A percentile compares a stretch with the other conserved stretches of the same genome.
phyloP scores from a whole-genome alignment of 2,329 filamentous ascomycete species.

The Thermoascus crustaceus region DNA sequence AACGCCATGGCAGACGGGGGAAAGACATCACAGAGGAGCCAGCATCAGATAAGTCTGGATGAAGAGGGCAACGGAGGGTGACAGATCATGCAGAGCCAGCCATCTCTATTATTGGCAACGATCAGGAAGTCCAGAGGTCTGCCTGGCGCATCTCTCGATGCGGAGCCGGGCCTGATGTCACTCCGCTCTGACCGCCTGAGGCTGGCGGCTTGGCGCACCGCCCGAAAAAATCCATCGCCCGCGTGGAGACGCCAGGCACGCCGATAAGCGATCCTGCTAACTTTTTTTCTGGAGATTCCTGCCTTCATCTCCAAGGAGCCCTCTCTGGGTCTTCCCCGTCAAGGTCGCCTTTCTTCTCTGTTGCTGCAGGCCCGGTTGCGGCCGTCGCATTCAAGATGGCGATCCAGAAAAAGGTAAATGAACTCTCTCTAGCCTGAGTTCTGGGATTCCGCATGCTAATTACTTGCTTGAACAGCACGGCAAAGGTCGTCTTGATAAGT shows the following conservation, averaged over 20 bases:
- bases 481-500: slow-evolving; percentile 97
- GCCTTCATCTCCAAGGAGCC: background rate
- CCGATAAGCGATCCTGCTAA: background rate
- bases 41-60: background rate
- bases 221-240: background rate
- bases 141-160: background rate
- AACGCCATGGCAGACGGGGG: slow-evolving; percentile 26
- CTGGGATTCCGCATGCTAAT: slow-evolving; percentile 19
- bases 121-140: no score
- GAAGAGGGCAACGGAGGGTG: no score
- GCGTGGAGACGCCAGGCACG: background rate
- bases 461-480: slow-evolving; percentile 56
- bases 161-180: slow-evolving; percentile 4
- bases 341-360: background rate
- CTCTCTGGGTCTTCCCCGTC: background rate
- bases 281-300: slow-evolving; percentile 1
- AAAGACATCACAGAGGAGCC: slow-evolving; percentile 28
- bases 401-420: slow-evolving; percentile 77
- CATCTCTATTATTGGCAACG: no score
- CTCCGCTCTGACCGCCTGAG: background rate
- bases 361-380: background rate
- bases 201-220: background rate
- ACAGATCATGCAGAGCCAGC: no score
- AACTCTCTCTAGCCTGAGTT: slow-evolving; percentile 6
- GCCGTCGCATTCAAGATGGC: slow-evolving; percentile 54